Evolutionary conservation across 2,329 filamentous ascomycete genomes (phyloP).

Genomic region (Hymenoscyphus salicellus): DNA sequence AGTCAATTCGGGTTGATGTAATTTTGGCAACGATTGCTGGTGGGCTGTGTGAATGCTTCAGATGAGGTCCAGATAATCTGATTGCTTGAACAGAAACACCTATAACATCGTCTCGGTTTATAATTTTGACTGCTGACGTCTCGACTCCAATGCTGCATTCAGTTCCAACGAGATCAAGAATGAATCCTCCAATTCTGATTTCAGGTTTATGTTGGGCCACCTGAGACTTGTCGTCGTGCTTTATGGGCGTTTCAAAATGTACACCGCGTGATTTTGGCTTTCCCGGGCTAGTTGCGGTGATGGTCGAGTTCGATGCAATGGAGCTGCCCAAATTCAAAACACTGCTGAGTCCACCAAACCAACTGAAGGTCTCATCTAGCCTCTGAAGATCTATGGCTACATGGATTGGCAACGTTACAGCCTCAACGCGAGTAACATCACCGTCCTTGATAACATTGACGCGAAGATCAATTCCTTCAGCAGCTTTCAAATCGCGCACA

Average conservation of each 20-base stretch:
- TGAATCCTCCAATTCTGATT: conserved; percentile 70
- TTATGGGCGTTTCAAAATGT: conserved; percentile 51
- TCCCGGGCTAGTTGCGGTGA: conserved; percentile 37
- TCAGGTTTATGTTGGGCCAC: conserved; percentile 61
- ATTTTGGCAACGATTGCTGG: conserved; percentile 63
- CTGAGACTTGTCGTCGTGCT: conserved; percentile 31
- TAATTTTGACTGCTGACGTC: conserved; percentile 77
- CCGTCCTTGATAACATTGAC: conserved; percentile 49
- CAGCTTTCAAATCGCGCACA: conserved; percentile 55
- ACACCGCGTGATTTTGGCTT: conserved; percentile 54
- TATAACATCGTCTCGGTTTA: conserved; percentile 70
- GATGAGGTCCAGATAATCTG: conserved; percentile 68
- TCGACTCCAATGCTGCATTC: conserved; percentile 72
- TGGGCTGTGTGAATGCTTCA: conserved; percentile 50
- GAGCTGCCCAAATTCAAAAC: conserved; percentile 86
- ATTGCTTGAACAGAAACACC: conserved; percentile 73
- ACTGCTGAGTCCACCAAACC: conserved; percentile 88
- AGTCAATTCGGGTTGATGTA: conserved; percentile 67
- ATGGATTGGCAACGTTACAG: conserved; percentile 74
- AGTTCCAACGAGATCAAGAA: conserved; percentile 73
- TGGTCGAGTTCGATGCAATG: conserved; percentile 69
- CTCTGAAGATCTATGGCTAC: conserved; percentile 74
- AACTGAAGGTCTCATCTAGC: conserved; percentile 81
- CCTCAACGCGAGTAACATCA: conserved; percentile 52
- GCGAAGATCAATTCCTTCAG: conserved; percentile 56